Conservation (phyloP, 192 early-diverging fungal species). For the Funneliformis mosseae region DNA sequence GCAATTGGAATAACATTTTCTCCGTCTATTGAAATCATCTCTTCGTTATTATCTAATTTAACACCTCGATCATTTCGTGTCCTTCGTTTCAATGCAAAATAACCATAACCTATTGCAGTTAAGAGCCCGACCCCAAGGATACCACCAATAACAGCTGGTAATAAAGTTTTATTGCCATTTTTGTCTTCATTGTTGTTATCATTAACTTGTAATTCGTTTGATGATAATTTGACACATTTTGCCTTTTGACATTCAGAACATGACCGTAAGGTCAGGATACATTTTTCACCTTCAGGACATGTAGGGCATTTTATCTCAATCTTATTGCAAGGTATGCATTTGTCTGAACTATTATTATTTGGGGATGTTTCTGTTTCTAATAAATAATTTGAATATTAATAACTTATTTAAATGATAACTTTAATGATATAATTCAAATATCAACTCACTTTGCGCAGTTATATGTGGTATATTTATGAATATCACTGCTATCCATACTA, state of each 20-base stretch:
- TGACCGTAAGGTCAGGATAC: neutral
- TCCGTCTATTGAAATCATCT: neutral
- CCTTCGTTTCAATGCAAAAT: neutral
- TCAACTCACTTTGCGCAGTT: neutral
- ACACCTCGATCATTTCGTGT: neutral
- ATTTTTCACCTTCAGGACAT: neutral
- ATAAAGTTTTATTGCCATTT: constrained; percentile 4
- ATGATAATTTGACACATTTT: neutral
- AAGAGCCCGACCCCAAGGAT: constrained; percentile 13
- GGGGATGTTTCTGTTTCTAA: neutral
- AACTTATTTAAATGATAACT: neutral
- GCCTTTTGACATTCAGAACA: constrained; percentile 7
- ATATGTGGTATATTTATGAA: neutral
- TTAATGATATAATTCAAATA: too few species aligned
- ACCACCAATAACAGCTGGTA: constrained; percentile 23
- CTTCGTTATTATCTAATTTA: neutral
- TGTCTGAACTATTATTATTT: neutral
- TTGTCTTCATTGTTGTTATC: neutral
- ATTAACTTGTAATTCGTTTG: neutral
- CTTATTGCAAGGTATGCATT: neutral
- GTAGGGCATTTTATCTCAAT: neutral
- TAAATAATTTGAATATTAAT: neutral
- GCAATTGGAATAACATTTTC: constrained; percentile 34
- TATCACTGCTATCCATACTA: neutral
- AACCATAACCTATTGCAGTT: neutral